Conservation (phyloP, 768 basidiomycete genomes). For the Suillus plorans region DNA sequence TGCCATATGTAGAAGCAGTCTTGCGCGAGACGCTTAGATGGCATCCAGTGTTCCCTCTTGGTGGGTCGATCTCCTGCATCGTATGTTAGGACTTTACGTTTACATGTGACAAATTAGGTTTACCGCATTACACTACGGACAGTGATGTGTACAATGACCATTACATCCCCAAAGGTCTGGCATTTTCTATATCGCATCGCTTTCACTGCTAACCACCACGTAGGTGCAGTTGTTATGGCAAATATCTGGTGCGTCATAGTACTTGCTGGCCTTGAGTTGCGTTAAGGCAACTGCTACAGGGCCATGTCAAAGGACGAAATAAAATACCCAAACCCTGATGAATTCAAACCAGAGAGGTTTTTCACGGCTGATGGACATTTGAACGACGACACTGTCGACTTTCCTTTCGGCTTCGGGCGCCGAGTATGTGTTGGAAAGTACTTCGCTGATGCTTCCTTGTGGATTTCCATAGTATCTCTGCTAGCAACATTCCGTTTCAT, state of each 20-base stretch:
- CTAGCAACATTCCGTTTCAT: conserved; percentile 29
- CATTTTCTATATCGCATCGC: not conserved
- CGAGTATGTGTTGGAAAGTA: conserved; percentile 30
- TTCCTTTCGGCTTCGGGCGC: conserved; percentile 31
- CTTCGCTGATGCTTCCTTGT: conserved; percentile 32
- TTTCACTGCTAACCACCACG: conserved; percentile 16
- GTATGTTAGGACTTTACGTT: not conserved
- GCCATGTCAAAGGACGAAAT: conserved; percentile 29
- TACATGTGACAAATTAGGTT: conserved; percentile 15
- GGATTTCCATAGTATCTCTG: conserved; percentile 31
- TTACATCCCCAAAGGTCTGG: conserved; percentile 27
- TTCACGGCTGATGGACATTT: conserved; percentile 23
- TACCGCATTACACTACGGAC: conserved; percentile 27
- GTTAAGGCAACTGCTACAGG: conserved; percentile 13
- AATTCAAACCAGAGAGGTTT: conserved; percentile 31
- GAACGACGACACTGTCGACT: conserved; percentile 20
- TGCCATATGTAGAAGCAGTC: conserved; percentile 34
- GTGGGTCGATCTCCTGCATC: conserved; percentile 12
- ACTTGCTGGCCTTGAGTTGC: conserved; percentile 8
- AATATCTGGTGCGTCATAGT: conserved; percentile 25
- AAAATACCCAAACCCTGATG: conserved; percentile 25
- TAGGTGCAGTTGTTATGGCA: conserved; percentile 30
- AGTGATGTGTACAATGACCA: conserved; percentile 26
- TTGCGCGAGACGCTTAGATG: conserved; percentile 36
- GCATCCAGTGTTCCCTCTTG: conserved; percentile 34